These are phyloP conservation scores for Kazachstania martiniae DNA, from an alignment of 805 yeast species.

Conservation along the genomic window DNA sequence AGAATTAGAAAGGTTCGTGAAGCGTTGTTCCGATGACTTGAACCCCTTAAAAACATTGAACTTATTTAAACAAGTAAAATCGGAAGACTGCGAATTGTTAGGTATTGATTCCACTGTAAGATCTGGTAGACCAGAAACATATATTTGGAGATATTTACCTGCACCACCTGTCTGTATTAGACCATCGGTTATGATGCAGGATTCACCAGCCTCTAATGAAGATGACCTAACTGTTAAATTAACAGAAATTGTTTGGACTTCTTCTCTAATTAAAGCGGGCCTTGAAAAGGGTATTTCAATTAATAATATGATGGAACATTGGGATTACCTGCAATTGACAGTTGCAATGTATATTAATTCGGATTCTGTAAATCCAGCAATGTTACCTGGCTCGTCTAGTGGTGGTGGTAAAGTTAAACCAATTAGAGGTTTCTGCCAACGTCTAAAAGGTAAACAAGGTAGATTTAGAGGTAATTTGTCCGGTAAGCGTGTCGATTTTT, in stretches of 20 bases:
- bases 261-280: slow-evolving; percentile 89
- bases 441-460: slow-evolving; percentile 97
- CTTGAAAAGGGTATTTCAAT: slow-evolving; percentile 90
- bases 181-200: slow-evolving; percentile 92
- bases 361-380: slow-evolving; percentile 78
- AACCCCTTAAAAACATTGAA: slow-evolving; percentile 86
- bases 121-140: slow-evolving; percentile 92
- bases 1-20: slow-evolving; percentile 77
- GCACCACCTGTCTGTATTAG: slow-evolving; percentile 99
- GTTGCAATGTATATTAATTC: slow-evolving; percentile 97
- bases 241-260: slow-evolving; percentile 94
- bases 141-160: slow-evolving; percentile 93
- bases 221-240: slow-evolving; percentile 94
- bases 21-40: slow-evolving; percentile 83
- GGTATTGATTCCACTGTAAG: slow-evolving; percentile 74
- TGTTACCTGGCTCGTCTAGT: slow-evolving; percentile 53
- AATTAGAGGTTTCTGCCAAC: slow-evolving; percentile 91
- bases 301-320: slow-evolving; percentile 92
- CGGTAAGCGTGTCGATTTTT: slow-evolving; percentile 97
- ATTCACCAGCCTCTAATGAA: slow-evolving; percentile 81
- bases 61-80: slow-evolving; percentile 73
- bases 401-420: slow-evolving; percentile 51
- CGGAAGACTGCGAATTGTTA: slow-evolving; percentile 82
- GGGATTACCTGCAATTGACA: slow-evolving; percentile 94
- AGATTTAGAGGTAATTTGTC: slow-evolving; percentile 96